Base-by-base conservation (phyloP, 2,329 filamentous ascomycete species). In the Periconia digitata region DNA sequence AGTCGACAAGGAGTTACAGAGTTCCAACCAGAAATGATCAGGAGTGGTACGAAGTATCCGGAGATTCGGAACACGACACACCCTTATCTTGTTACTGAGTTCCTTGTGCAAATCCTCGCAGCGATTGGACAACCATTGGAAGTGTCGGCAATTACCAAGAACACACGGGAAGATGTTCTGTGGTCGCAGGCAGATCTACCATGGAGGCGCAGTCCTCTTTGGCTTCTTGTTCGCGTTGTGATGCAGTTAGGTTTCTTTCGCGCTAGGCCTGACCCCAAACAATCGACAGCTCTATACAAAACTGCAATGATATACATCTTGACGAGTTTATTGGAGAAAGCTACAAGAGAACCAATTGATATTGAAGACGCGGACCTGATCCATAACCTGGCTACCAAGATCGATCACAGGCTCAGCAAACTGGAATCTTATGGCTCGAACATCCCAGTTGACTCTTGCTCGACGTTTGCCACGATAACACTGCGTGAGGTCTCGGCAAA, bases 141-240 rank as follows among this genome's bases (percentile, higher is more conserved):
- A 10, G 39, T 46, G 1, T 13, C 42, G 0, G 63, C 68, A 0
- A 70, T 84, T 15, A 65, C 52, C 37, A 85, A 85, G 48, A 69
- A 77, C 22, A 79, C 77, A 0, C 75, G 79, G 1, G 80, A 85
- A 34, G 81, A 85, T 13, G 74, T 83, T 1, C 46, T 79, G 8
- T 83, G 76, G 73, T 32, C 27, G 10, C 46, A 72, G 1, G 54
- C 49, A 12, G 50, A 49, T 0, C 34, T 43, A 0, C 78, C 77
- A 0, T 84, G 81, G 81, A 67, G 75, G 10, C 64, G 77, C 38
- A 83, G 80, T 12, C 69, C 81, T 0, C 48, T 79, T 0, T 85
- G 81, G 81, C 67, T 85, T 0, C 66, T 84, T 0, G 46, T 85
- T 2, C 77, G 82, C 0, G 79, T 83, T 0, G 60, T 72, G 0